Evolutionary conservation across 2,329 filamentous ascomycete species (phyloP), one percentile per base, ranked within the genome.

Genomic region (Dothistroma septosporum): DNA sequence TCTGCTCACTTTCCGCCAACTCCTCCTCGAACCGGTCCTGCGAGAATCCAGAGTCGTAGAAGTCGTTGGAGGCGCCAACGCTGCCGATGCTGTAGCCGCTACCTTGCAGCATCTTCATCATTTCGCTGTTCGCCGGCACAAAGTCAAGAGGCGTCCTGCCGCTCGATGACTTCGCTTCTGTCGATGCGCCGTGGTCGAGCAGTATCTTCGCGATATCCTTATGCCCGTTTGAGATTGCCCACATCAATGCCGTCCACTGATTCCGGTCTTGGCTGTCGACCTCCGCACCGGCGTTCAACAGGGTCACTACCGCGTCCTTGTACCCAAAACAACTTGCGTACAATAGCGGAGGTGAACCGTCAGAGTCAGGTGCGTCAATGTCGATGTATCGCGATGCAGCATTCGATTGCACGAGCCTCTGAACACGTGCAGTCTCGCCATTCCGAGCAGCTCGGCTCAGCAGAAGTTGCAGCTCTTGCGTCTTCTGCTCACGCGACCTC

Each of bases 301-400:
- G 83, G 41, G 88, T 86, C 61, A 88, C 84, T 24, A 97, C 94
- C 4, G 96, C 92, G 52, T 88, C 84, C 76, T 95, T 90, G 74
- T 99, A 94, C 44, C 94, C 92, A 81, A 99, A 99, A 73, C 94
- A 99, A 79, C 92, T 96, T 12, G 94, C 94, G 75, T 99, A 99
- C 63, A 99, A 96, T 65, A 99, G 79, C 1, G 94, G 91, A n/a
- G 92, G 90, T 0, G 94, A 97, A 16, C 94, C 94, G 74, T 99
- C 94, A 69, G 96, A 90, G 73, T 99, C 94, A 12, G 90, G 84
- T 59, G 87, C 87, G 76, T 99, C 90, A 66, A 97, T 84, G 74
- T 97, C 88, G 61, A 97, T 83, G 71, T 87, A 92, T 10, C 84
- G 75, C 69, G 86, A 90, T 14, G 90, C 89, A 60, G 86, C 85